Evolutionary conservation across 345 rosid genomes (phyloP), one percentile per base, ranked within the genome.

Genomic region (Populus ilicifolia): DNA sequence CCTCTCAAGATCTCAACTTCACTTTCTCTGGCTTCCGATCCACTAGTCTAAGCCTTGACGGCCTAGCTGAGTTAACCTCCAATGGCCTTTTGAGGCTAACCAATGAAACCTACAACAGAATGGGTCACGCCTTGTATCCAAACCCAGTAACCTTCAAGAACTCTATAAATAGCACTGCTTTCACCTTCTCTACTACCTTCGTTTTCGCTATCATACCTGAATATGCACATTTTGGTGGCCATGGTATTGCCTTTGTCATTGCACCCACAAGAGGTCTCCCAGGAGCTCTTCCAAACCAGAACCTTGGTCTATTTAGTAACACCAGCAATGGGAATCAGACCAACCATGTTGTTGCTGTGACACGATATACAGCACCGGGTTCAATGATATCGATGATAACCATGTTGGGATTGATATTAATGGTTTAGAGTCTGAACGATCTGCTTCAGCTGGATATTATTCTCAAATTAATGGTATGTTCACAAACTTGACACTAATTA

Each of bases 401-500:
- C 96, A 89, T 75, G 88, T 91, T 14, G 92, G 91, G 18, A 85
- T 91, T 71, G 89, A 91, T 50, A 79, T 91, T 64, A 87, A 85
- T 65, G 80, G 85, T 10, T 21, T 89, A 79, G 71, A 4, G 21
- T 92, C 97, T 7, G 73, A 35, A 13, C 8, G 1, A 18, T 79
- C 90, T 64, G 54, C 77, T 64, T 33, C 86, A 7, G 92, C 92
- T 0, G 87, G 82, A n/a, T 91, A 89, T 67, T 80, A 76, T 29
- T 87, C 71, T 18, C 73, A 75, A 52, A 36, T 63, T n/a, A 73
- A 80, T 36, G 74, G 70, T 71, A 30, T 71, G 39, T 41, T 72
- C 29, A 61, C 0, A 44, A 71, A 17, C 14, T 63, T 88, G 71
- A 21, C 20, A 20, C 83, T 90, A 21, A 8, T 3, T 0, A 80